Evolutionary conservation across 2,329 filamentous ascomycete species (phyloP).

Genomic region (Microdochium trichocladiopsis): DNA sequence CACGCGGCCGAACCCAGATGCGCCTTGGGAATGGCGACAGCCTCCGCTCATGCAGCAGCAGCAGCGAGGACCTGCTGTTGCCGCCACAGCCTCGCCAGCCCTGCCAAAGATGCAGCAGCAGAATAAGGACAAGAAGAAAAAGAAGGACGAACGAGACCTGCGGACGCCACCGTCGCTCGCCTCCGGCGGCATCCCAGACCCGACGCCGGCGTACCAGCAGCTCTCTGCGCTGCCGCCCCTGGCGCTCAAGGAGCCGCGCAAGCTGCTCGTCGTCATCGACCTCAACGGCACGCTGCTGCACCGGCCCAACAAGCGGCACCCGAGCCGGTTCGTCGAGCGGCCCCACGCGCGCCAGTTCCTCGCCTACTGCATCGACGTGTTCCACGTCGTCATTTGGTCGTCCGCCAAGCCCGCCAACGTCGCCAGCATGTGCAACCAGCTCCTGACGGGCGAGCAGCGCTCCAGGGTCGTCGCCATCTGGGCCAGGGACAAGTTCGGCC

Average conservation of each 20-base stretch:
- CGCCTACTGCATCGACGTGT: slow-evolving; percentile 63
- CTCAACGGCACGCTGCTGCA: slow-evolving; percentile 86
- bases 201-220: slow-evolving; percentile 53
- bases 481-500: slow-evolving; percentile 69
- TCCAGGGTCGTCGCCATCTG: slow-evolving; percentile 61
- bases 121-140: slow-evolving; percentile 4
- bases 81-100: no score
- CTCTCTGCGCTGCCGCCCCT: slow-evolving; percentile 38
- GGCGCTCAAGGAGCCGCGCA: slow-evolving; percentile 39
- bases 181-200: slow-evolving; percentile 54
- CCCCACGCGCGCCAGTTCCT: slow-evolving; percentile 66
- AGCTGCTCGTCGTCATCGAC: slow-evolving; percentile 79
- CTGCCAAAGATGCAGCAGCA: no score
- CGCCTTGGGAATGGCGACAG: not conserved
- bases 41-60: not conserved
- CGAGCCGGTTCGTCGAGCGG: slow-evolving; percentile 54
- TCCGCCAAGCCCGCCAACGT: slow-evolving; percentile 75
- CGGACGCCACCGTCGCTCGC: slow-evolving; percentile 13
- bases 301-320: slow-evolving; percentile 48
- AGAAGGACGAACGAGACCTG: not conserved
- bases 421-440: slow-evolving; percentile 52
- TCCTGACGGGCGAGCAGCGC: slow-evolving; percentile 51
- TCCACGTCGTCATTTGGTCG: slow-evolving; percentile 85
- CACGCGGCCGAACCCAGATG: not conserved
- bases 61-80: not conserved